A percentile compares a stretch with the other conserved stretches of the same genome.
Conservation (phyloP, 164 flowering plant species). For the Malania oleifera region DNA sequence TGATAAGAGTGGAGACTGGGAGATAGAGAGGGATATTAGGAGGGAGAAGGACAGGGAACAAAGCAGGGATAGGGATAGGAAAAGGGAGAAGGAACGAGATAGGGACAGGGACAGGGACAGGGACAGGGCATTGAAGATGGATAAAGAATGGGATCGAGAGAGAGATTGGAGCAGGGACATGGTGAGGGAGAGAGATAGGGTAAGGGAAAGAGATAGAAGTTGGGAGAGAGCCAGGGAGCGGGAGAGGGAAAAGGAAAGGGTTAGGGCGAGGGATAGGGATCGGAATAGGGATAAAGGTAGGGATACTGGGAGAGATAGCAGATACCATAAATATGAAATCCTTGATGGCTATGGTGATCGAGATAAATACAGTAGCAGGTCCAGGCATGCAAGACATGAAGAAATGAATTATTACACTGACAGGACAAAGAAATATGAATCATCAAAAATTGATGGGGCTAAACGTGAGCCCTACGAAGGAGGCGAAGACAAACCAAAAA, state of each 20-base stretch:
- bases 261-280: conserved; percentile 19
- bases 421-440: conserved; percentile 23
- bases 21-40: conserved; percentile 4
- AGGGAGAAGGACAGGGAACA: conserved; percentile 5
- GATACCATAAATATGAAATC: conserved; percentile 18
- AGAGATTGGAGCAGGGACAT: conserved; percentile 9
- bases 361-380: conserved; percentile 26
- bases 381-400: conserved; percentile 30
- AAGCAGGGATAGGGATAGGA: conserved; percentile 9
- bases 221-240: conserved; percentile 14
- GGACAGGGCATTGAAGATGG: conserved; percentile 14
- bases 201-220: conserved; percentile 10
- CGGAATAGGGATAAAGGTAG: conserved; percentile 19
- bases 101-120: conserved; percentile 11
- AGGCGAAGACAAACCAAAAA: conserved; percentile 18
- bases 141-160: conserved; percentile 20
- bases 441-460: conserved; percentile 14
- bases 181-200: conserved; percentile 10
- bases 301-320: conserved; percentile 22
- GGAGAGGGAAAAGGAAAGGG: conserved; percentile 13
- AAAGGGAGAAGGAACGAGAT: conserved; percentile 8
- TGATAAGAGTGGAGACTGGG: conserved; percentile 9
- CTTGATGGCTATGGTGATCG: conserved; percentile 15
- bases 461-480: conserved; percentile 17
- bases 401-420: conserved; percentile 25